Evolutionary conservation across 495 filamentous ascomycete genomes (phyloP).

Genomic region (Penicillium canariense): DNA sequence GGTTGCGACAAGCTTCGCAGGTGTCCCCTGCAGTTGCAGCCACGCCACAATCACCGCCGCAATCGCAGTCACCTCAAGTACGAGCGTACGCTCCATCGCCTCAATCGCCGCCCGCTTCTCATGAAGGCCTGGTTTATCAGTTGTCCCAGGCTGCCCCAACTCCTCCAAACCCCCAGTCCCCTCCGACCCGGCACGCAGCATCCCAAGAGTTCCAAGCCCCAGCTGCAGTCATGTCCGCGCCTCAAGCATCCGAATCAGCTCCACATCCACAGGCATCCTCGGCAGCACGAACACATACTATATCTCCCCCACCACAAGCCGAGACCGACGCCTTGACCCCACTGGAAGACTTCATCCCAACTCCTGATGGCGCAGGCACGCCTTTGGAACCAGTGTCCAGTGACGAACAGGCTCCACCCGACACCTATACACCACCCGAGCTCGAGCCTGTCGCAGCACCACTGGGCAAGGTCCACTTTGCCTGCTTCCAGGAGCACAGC

Average conservation of each 20-base stretch:
- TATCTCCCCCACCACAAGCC: conserved; percentile 2
- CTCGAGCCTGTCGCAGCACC: conserved; percentile 37
- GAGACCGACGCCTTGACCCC: conserved; percentile 22
- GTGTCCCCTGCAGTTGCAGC: not conserved
- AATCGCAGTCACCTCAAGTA: conserved; percentile 3
- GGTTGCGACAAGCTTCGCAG: conserved; percentile 10
- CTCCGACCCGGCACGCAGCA: not conserved
- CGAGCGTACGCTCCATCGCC: not conserved
- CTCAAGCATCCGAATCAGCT: not conserved
- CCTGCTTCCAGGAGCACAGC: conserved; percentile 48
- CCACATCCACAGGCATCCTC: not conserved
- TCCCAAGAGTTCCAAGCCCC: not conserved
- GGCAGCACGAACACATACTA: not conserved
- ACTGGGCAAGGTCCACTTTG: conserved; percentile 40
- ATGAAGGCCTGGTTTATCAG: too few relatives aligned
- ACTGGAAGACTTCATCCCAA: conserved; percentile 41
- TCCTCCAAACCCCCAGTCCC: not conserved
- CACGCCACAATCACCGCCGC: conserved; percentile 2
- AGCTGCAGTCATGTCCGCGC: not conserved
- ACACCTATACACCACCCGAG: conserved; percentile 32
- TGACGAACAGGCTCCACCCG: conserved; percentile 29
- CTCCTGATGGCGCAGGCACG: conserved; percentile 29
- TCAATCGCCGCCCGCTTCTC: not conserved
- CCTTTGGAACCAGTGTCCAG: conserved; percentile 27
- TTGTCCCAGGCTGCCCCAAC: not conserved